Base-by-base conservation (phyloP, 179 eudicot genomes). In the Camellia oleifera region DNA sequence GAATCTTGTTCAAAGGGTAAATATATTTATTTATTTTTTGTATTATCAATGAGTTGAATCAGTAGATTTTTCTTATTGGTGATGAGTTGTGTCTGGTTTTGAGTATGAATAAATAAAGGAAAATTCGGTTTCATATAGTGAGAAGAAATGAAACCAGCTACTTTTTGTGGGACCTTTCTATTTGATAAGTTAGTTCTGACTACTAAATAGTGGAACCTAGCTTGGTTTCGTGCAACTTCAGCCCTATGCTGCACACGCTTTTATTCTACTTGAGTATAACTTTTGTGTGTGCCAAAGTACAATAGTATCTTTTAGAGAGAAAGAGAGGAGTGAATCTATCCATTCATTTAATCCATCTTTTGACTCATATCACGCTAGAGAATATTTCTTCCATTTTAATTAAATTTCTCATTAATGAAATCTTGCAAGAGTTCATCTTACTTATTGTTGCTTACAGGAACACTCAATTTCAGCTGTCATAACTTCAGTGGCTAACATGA, bases 401-500 rank as follows among this genome's bases (percentile, higher is more conserved):
- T 17, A 7, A 56, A 57, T 60, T 1, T 17, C 17, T 74, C 58
- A 14, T 66, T 62, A 12, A 68, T 7, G 53, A 26, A 60, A 69
- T 46, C 12, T 45, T 61, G 61, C 17, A 48, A 81, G 74, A 23
- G 52, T 46, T 64, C 63, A 58, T 18, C 70, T 81, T 62, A 56
- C 44, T 71, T 72, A 46, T 26, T 62, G 48, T 61, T 86, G 77
- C 83, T 67, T 81, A 74, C 90, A 95, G 97, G 98, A 95, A 84
- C 91, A 90, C 40, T 95, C 98, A 74, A 88, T 95, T 82, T 93
- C 97, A 80, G 87, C 97, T 81, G 95, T 93, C 81, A 88, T 95
- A 62, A 88, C 92, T 44, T 92, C 94, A 53, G 91, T 90, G 58
- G 94, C 91, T 66, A 95, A 95, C 84, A 88, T 95, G 87, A 87